These are phyloP conservation scores for Cladophialophora bantiana DNA, from an alignment of 2,329 filamentous ascomycete species.

Conservation along the genomic window DNA sequence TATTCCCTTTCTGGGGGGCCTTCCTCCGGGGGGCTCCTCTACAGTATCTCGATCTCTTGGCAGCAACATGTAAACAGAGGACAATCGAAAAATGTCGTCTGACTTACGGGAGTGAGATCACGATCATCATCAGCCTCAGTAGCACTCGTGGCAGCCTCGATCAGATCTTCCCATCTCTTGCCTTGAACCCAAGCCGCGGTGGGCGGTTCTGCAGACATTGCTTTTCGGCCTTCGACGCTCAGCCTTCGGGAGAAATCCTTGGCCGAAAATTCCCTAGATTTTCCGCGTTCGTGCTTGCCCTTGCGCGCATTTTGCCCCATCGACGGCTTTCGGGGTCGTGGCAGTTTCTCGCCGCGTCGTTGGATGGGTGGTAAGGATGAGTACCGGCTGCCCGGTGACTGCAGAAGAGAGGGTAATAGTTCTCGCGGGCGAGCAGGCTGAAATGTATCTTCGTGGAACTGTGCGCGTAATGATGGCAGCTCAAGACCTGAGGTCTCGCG, in stretches of 20 bases:
- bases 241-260: constrained; percentile 76
- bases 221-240: constrained; percentile 79
- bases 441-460: constrained; percentile 75
- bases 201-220: constrained; percentile 83
- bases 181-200: constrained; percentile 74
- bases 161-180: constrained; percentile 94
- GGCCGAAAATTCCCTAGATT: constrained; percentile 58
- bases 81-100: constrained; percentile 43
- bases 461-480: constrained; percentile 72
- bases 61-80: constrained; percentile 43
- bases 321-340: constrained; percentile 82
- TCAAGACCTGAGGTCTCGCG: constrained; percentile 71
- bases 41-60: constrained; percentile 43
- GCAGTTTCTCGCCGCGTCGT: constrained; percentile 69
- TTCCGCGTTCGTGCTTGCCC: constrained; percentile 79
- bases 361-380: constrained; percentile 87
- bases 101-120: constrained; percentile 83
- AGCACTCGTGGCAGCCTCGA: constrained; percentile 90
- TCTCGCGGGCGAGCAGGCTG: constrained; percentile 71
- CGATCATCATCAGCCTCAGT: constrained; percentile 80
- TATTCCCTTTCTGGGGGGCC: constrained; percentile 30
- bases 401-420: constrained; percentile 80
- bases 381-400: constrained; percentile 80
- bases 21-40: constrained; percentile 36
- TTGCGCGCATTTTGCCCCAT: constrained; percentile 79